Percentiles rank a stretch among this genome's conserved stretches.
Evolutionary conservation across 2,329 filamentous ascomycete genomes (phyloP).

Genomic region (Trichoderma guizhouense): DNA sequence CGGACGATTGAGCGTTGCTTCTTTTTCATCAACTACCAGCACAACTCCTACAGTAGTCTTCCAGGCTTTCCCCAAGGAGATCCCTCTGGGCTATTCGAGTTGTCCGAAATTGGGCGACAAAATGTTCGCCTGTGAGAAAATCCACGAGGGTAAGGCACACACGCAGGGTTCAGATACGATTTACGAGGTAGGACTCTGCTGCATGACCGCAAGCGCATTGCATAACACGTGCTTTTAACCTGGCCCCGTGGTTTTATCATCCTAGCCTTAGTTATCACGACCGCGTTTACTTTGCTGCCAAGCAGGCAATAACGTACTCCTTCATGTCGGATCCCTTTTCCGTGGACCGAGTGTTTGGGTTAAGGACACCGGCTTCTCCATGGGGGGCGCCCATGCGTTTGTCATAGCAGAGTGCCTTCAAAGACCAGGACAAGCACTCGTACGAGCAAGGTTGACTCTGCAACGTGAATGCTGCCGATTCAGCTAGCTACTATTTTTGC

Average conservation of each 20-base stretch:
- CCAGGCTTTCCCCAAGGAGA: neutral
- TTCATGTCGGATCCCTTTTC: slow-evolving; percentile 4
- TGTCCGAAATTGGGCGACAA: neutral
- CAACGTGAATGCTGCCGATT: neutral
- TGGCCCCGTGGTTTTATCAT: neutral
- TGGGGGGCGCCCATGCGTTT: neutral
- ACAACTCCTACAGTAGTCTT: neutral
- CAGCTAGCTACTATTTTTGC: neutral
- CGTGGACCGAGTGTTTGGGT: slow-evolving; percentile 7
- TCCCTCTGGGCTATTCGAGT: neutral
- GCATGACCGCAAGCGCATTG: neutral
- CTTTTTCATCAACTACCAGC: neutral
- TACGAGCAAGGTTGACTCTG: neutral
- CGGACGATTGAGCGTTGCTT: neutral
- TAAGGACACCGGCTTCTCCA: neutral
- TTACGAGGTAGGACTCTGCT: neutral
- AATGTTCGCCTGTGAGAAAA: neutral
- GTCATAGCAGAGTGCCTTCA: neutral
- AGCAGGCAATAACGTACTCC: neutral
- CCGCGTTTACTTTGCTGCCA: neutral
- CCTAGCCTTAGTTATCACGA: neutral
- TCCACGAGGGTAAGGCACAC: neutral
- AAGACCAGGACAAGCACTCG: neutral
- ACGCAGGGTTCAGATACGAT: neutral
- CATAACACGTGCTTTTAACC: neutral